Evolutionary conservation across 1,139 yeast species (phyloP).

Genomic region (Diutina siamensis): DNA sequence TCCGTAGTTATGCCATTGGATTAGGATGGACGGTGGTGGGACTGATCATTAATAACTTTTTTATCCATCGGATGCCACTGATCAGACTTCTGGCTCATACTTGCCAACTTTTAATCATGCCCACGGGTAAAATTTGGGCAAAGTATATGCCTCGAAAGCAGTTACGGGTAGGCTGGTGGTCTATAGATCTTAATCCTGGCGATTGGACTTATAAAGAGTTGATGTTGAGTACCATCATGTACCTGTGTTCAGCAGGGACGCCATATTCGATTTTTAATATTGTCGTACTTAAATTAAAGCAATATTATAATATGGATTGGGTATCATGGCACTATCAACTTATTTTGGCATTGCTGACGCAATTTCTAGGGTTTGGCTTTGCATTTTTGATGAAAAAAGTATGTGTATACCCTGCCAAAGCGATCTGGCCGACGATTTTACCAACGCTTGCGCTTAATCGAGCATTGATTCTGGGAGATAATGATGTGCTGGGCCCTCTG

Average conservation of each 20-base stretch:
- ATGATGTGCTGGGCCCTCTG: slow-evolving; percentile 10
- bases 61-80: slow-evolving; percentile 32
- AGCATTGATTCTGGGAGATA: slow-evolving; percentile 17
- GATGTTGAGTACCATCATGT: slow-evolving; percentile 30
- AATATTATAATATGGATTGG: slow-evolving; percentile 35
- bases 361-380: slow-evolving; percentile 36
- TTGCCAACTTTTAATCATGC: slow-evolving; percentile 29
- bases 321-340: slow-evolving; percentile 27
- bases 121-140: slow-evolving; percentile 31
- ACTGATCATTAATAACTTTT: slow-evolving; percentile 30
- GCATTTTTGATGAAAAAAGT: slow-evolving; percentile 34
- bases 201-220: slow-evolving; percentile 24
- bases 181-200: slow-evolving; percentile 29
- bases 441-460: slow-evolving; percentile 30
- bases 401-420: slow-evolving; percentile 32
- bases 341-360: slow-evolving; percentile 28
- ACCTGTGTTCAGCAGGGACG: slow-evolving; percentile 33
- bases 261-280: slow-evolving; percentile 36
- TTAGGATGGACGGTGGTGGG: slow-evolving; percentile 33
- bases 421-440: slow-evolving; percentile 36
- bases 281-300: slow-evolving; percentile 30
- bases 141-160: slow-evolving; percentile 11
- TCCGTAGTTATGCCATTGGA: slow-evolving; percentile 30
- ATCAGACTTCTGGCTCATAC: slow-evolving; percentile 29
- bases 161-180: slow-evolving; percentile 12